These are phyloP conservation scores for Telfairia occidentalis DNA, from an alignment of 331 rosid genomes.

Conservation along the genomic window DNA sequence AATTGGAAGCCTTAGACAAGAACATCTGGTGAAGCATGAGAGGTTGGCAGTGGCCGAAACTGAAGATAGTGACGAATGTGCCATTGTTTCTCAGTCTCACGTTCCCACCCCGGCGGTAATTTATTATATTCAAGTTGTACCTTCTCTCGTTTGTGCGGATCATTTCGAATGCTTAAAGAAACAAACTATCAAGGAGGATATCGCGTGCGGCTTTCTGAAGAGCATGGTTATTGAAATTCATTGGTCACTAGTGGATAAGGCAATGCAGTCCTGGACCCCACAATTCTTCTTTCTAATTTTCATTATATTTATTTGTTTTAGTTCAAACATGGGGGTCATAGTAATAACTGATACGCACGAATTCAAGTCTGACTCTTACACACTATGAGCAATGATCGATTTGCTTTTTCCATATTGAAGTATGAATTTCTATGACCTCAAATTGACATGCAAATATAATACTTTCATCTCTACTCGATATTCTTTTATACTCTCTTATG, in stretches of 20 bases:
- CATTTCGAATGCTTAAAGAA: not conserved
- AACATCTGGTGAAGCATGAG: constrained; percentile 5
- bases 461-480: too few species aligned
- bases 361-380: too few species aligned
- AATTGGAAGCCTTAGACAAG: constrained; percentile 9
- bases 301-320: too few species aligned
- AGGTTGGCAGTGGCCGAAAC: constrained; percentile 33
- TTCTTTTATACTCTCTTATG: too few species aligned
- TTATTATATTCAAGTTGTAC: not conserved
- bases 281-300: too few species aligned
- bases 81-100: constrained; percentile 25
- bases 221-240: constrained; percentile 14
- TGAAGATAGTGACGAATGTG: constrained; percentile 41
- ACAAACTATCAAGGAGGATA: constrained; percentile 17
- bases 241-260: constrained; percentile 71
- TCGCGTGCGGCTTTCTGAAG: constrained; percentile 12
- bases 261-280: constrained; percentile 32
- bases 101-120: not conserved
- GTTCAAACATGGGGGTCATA: too few species aligned
- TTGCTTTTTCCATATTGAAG: too few species aligned
- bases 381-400: too few species aligned
- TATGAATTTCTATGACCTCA: too few species aligned
- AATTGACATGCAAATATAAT: too few species aligned
- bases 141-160: not conserved
- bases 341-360: too few species aligned